Conservation (phyloP, 1,284 basidiomycete species). For the Moesziomyces sp. region DNA sequence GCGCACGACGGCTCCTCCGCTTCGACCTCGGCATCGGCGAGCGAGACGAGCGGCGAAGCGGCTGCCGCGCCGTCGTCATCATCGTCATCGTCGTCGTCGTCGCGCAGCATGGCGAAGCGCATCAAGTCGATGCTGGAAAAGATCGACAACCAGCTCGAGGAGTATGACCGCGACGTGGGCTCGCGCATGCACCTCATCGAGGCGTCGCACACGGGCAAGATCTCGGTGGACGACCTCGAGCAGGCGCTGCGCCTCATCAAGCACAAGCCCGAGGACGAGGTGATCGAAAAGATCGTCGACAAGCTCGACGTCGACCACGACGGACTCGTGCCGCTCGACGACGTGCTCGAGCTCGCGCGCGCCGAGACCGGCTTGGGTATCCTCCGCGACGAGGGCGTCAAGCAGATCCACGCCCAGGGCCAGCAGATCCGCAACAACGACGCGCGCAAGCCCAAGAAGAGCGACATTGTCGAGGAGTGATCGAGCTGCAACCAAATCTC, state of each 20-base stretch:
- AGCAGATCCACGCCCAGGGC: conserved; percentile 56
- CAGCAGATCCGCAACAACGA: conserved; percentile 38
- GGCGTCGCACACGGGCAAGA: conserved; percentile 88
- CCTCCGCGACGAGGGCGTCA: conserved; percentile 58
- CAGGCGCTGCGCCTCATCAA: conserved; percentile 92
- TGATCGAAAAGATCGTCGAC: conserved; percentile 86
- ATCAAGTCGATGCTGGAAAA: conserved; percentile 95
- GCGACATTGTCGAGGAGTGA: conserved; percentile 56
- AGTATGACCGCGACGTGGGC: conserved; percentile 84
- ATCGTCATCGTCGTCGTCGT: conserved; percentile 30
- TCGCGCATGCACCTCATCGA: conserved; percentile 93
- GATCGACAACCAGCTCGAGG: conserved; percentile 91
- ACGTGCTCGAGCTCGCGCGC: conserved; percentile 68
- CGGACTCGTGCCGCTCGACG: conserved; percentile 77
- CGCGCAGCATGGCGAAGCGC: conserved; percentile 87
- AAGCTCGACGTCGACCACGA: conserved; percentile 97
- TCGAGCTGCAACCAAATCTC: neutral
- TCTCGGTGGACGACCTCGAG: conserved; percentile 87
- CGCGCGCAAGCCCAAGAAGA: conserved; percentile 56
- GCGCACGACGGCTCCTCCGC: conserved; percentile 3
- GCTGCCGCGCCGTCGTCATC: conserved; percentile 9
- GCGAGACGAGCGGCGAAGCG: conserved; percentile 13
- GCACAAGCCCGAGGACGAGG: conserved; percentile 87
- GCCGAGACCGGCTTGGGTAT: conserved; percentile 67
- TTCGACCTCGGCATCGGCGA: conserved; percentile 6